A percentile compares a stretch with the other conserved stretches of the same genome.
Evolutionary conservation across 768 basidiomycete genomes (phyloP).

Genomic region (Suillus clintonianus): DNA sequence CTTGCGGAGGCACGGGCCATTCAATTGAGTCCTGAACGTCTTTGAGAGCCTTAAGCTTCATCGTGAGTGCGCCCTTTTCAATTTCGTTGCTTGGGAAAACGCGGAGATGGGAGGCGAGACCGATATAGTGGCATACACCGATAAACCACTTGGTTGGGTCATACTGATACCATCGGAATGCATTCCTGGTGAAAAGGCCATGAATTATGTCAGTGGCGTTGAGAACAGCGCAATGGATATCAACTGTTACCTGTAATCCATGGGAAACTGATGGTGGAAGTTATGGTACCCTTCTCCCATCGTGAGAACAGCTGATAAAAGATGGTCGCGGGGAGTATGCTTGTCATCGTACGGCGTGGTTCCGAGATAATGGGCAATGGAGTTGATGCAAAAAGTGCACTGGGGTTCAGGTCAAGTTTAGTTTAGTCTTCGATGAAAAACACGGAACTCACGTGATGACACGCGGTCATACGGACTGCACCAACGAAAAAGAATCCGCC

Average conservation of each 20-base stretch:
- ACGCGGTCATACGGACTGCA: slow-evolving; percentile 69
- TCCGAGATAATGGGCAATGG: slow-evolving; percentile 84
- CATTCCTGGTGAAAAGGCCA: slow-evolving; percentile 49
- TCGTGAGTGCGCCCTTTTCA: slow-evolving; percentile 75
- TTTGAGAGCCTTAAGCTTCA: slow-evolving; percentile 79
- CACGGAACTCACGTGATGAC: slow-evolving; percentile 69
- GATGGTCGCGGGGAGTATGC: slow-evolving; percentile 74
- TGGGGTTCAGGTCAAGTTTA: slow-evolving; percentile 26
- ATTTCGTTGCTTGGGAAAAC: slow-evolving; percentile 90
- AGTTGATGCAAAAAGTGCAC: slow-evolving; percentile 91
- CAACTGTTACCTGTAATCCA: slow-evolving; percentile 48
- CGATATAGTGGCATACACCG: slow-evolving; percentile 54
- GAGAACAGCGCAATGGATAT: background rate
- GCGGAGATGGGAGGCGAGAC: slow-evolving; percentile 78
- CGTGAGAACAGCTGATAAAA: slow-evolving; percentile 80
- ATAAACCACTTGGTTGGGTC: slow-evolving; percentile 86
- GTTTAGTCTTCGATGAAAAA: slow-evolving; percentile 1
- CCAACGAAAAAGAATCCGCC: slow-evolving; percentile 80
- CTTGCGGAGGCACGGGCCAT: slow-evolving; percentile 60
- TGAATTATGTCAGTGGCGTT: slow-evolving; percentile 8
- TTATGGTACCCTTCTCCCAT: slow-evolving; percentile 71
- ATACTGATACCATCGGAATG: slow-evolving; percentile 71
- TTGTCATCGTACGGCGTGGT: slow-evolving; percentile 81
- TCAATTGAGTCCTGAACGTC: slow-evolving; percentile 57
- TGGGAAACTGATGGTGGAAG: slow-evolving; percentile 89